Base-by-base conservation (phyloP, 805 yeast species). In the Scheffersomyces lignosus region DNA sequence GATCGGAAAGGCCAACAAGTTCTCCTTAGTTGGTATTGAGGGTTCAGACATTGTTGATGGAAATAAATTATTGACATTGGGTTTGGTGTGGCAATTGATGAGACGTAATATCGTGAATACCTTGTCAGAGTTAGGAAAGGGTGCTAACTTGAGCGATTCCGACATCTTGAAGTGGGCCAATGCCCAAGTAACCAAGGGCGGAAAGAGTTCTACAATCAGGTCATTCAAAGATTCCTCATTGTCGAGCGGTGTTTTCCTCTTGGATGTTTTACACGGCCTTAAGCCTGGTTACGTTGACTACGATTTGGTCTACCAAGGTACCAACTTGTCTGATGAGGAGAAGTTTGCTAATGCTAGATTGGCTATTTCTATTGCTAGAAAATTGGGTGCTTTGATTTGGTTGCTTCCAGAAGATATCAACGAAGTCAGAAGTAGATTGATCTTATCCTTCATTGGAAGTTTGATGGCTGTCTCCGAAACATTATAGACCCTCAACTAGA, bases 331-430 rank as follows among this genome's bases (percentile, higher is more conserved):
- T 6, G 93, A 84, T 13, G 96, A 88, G 43, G 96, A 91, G 47
- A 78, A 75, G 57, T 88, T 88, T 58, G 95, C 96, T 27, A 93
- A 93, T 60, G 99, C 98, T 15, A 85, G 87, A 71, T 77, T 93
- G 60, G 99, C 99, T 15, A 93, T 93, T 59, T 93, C 98, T 2
- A 93, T 93, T 56, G 99, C 99, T 24, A 85, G 99, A 77, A 93
- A 93, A 66, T 71, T 93, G 51, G 99, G 99, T 44, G 99, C 96
- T 27, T 79, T 93, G 60, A 93, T 93, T 56, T 93, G 97, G 97
- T 76, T 93, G 51, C 96, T 93, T n/a, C 99, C 99, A n/a, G 99
- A 93, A 64, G 99, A 93, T 69, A 93, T 93, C 55, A 86, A 83
- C 54, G 98, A 91, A 69, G 97, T 93, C 29, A 85, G 98, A 66